These are phyloP conservation scores for Gardenia jasminoides DNA, from an alignment of 257 asterid genomes.

Conservation along the genomic window DNA sequence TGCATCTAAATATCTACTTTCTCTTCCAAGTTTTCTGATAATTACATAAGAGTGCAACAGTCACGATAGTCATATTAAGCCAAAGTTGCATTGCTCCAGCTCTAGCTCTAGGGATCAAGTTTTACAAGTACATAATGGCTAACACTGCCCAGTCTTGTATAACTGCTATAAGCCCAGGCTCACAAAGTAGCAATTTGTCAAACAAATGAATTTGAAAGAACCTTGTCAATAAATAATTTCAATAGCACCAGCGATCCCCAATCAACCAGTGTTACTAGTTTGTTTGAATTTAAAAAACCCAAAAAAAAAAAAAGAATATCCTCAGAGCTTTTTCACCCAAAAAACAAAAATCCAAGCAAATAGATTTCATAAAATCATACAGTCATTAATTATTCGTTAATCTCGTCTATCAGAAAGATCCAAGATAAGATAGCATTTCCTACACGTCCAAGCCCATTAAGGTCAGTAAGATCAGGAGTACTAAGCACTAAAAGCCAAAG, in stretches of 20 bases:
- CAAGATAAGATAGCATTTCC: background rate
- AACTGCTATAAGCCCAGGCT: background rate
- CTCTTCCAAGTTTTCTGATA: background rate
- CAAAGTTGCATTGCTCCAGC: background rate
- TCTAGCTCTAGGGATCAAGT: background rate
- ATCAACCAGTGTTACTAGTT: too few species aligned
- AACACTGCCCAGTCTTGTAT: background rate
- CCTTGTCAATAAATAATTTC: background rate
- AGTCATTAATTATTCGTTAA: background rate
- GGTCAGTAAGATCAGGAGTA: background rate
- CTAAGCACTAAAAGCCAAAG: conserved; percentile 5
- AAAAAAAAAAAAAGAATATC: too few species aligned
- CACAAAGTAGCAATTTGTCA: background rate
- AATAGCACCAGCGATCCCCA: too few species aligned
- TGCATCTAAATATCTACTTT: background rate
- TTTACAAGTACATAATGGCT: background rate
- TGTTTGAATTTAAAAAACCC: too few species aligned
- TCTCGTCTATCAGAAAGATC: conserved; percentile 4
- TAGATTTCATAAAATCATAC: background rate
- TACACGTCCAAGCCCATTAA: background rate
- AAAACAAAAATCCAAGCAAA: too few species aligned
- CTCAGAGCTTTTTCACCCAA: too few species aligned
- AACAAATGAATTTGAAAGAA: background rate
- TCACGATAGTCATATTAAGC: background rate
- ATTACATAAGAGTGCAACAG: background rate